Evolutionary conservation across 495 filamentous ascomycete species (phyloP).

Genomic region (Penicillium antarcticum): DNA sequence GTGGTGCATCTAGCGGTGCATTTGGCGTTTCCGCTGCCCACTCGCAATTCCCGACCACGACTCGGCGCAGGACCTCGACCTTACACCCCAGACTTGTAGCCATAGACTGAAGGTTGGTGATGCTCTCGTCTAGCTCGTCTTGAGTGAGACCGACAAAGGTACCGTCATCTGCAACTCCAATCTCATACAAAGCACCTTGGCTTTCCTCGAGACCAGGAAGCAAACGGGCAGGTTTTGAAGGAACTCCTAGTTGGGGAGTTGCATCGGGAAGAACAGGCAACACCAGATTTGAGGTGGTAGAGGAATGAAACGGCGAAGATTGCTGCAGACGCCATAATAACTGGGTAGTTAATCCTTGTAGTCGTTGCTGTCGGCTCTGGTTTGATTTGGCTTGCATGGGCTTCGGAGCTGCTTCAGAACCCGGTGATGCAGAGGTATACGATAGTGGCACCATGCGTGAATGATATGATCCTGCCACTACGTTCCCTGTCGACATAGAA

Average conservation of each 20-base stretch:
- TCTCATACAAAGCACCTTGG: slow-evolving; percentile 90
- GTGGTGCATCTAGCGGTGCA: slow-evolving; percentile 17
- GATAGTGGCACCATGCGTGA: slow-evolving; percentile 32
- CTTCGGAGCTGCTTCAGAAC: slow-evolving; percentile 22
- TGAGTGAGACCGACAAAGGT: slow-evolving; percentile 84
- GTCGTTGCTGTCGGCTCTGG: slow-evolving; percentile 69
- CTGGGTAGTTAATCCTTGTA: slow-evolving; percentile 92
- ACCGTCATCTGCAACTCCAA: slow-evolving; percentile 93
- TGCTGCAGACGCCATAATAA: slow-evolving; percentile 93
- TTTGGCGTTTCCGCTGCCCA: slow-evolving; percentile 53
- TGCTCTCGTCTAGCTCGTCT: slow-evolving; percentile 88
- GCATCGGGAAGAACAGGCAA: slow-evolving; percentile 70
- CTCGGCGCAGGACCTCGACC: slow-evolving; percentile 78
- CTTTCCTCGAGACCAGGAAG: slow-evolving; percentile 87
- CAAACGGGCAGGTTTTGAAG: slow-evolving; percentile 58
- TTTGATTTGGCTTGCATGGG: slow-evolving; percentile 28
- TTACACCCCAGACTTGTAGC: slow-evolving; percentile 85
- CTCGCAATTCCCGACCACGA: slow-evolving; percentile 83
- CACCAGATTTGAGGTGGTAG: slow-evolving; percentile 66
- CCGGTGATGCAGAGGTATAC: slow-evolving; percentile 17
- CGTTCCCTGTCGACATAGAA: slow-evolving; percentile 56
- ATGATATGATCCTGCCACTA: slow-evolving; percentile 59
- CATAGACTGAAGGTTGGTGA: slow-evolving; percentile 81
- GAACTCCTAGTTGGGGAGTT: slow-evolving; percentile 47
- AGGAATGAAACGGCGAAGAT: slow-evolving; percentile 83